Conservation (phyloP, 306 rosid genomes). For the Oxytropis ochrocephala region DNA sequence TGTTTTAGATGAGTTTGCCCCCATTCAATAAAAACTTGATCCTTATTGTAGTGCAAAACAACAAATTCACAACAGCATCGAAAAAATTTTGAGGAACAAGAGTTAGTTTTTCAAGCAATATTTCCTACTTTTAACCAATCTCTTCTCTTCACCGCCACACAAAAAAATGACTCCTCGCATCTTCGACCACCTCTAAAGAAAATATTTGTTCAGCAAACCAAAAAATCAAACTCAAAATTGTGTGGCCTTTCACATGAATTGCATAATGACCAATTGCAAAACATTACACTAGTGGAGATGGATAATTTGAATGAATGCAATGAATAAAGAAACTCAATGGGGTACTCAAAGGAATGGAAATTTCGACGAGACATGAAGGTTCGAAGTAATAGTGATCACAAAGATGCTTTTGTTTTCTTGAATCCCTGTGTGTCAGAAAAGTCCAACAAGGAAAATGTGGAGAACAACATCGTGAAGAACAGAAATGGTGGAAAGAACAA, state of each 20-base stretch:
- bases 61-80: not conserved
- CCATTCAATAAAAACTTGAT: not conserved
- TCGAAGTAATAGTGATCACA: not conserved
- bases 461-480: not conserved
- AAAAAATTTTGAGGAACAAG: no score
- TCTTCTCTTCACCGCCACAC: not conserved
- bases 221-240: not conserved
- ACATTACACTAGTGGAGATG: not conserved
- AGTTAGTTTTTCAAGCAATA: no score
- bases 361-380: not conserved
- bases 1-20: not conserved
- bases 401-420: not conserved
- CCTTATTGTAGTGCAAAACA: not conserved
- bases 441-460: constrained; percentile 46
- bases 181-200: constrained; percentile 40
- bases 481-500: not conserved
- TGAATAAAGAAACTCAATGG: constrained; percentile 24
- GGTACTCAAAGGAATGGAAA: not conserved
- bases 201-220: constrained; percentile 30
- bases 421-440: not conserved
- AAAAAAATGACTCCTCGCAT: not conserved
- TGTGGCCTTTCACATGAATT: not conserved
- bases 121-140: constrained; percentile 34
- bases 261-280: no score
- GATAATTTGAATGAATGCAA: not conserved